Percentiles rank a stretch among this genome's conserved stretches.
Conservation (phyloP, 805 yeast genomes). For the Pichia scutulata region DNA sequence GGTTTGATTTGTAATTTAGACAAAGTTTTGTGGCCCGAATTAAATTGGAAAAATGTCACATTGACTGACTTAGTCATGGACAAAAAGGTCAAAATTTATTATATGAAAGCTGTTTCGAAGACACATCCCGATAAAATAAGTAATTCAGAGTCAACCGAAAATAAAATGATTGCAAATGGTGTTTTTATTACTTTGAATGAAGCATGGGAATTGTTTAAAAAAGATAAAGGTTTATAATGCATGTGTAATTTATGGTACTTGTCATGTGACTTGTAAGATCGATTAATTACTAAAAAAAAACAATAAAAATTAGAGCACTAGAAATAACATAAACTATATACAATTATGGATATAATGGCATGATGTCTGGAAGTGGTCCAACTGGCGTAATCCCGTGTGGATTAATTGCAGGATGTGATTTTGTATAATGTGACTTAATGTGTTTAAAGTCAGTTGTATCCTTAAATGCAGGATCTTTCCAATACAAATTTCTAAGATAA, state of each 20-base stretch:
- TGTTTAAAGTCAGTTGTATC: slow-evolving; percentile 83
- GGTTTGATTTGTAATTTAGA: slow-evolving; percentile 67
- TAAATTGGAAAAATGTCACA: slow-evolving; percentile 59
- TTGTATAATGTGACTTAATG: slow-evolving; percentile 86
- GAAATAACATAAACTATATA: not conserved
- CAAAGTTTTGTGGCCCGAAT: slow-evolving; percentile 55
- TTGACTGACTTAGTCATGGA: slow-evolving; percentile 77
- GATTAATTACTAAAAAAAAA: not conserved
- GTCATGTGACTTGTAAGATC: not conserved
- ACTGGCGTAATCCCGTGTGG: slow-evolving; percentile 78
- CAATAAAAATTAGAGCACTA: not conserved
- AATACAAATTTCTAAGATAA: slow-evolving; percentile 79
- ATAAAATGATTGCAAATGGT: slow-evolving; percentile 76
- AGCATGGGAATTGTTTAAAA: slow-evolving; percentile 83
- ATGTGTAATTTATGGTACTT: not conserved
- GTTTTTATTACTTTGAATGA: slow-evolving; percentile 77
- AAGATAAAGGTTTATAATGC: not conserved
- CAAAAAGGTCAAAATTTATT: slow-evolving; percentile 77
- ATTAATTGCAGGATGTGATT: slow-evolving; percentile 73
- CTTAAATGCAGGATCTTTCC: slow-evolving; percentile 61
- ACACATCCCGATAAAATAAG: slow-evolving; percentile 83
- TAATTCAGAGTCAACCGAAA: slow-evolving; percentile 50
- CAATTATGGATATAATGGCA: slow-evolving; percentile 30
- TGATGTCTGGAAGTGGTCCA: slow-evolving; percentile 79
- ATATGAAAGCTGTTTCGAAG: slow-evolving; percentile 72